phyloP scores from a whole-genome alignment of 2,329 filamentous ascomycete species.

The Bipolaris zeicola region DNA sequence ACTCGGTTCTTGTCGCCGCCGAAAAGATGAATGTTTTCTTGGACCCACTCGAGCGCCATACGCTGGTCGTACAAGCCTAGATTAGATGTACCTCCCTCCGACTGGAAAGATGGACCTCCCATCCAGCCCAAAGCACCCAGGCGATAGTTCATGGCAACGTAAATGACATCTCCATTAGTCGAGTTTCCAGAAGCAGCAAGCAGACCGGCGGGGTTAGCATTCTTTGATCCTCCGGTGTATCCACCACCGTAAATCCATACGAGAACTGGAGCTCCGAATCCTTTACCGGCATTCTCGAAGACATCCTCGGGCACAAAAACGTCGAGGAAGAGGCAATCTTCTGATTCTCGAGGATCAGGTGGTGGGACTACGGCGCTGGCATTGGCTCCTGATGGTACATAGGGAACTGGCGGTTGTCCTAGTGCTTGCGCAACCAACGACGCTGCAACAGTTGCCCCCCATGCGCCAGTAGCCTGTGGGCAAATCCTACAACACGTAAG shows the following conservation, averaged over 20 bases:
- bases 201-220: slow-evolving; percentile 49
- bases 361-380: slow-evolving; percentile 27
- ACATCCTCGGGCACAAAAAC: slow-evolving; percentile 53
- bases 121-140: slow-evolving; percentile 50
- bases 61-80: slow-evolving; percentile 47
- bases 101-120: slow-evolving; percentile 42
- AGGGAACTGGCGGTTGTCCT: slow-evolving; percentile 29
- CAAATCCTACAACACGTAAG: slow-evolving; percentile 34
- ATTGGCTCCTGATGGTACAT: slow-evolving; percentile 34
- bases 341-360: slow-evolving; percentile 41
- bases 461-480: slow-evolving; percentile 51
- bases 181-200: slow-evolving; percentile 51
- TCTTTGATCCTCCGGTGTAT: slow-evolving; percentile 49
- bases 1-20: slow-evolving; percentile 48
- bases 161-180: slow-evolving; percentile 50
- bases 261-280: slow-evolving; percentile 51
- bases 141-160: slow-evolving; percentile 55
- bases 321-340: slow-evolving; percentile 59
- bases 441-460: slow-evolving; percentile 45
- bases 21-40: slow-evolving; percentile 48
- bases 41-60: slow-evolving; percentile 49
- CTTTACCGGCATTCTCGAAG: slow-evolving; percentile 40
- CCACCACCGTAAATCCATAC: slow-evolving; percentile 60
- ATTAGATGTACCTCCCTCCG: slow-evolving; percentile 44
- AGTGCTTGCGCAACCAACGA: slow-evolving; percentile 44